A percentile compares a stretch with the other conserved stretches of the same genome.
phyloP scores from a whole-genome alignment of 1,139 yeast genomes.

The Magnusiomyces magnusii region DNA sequence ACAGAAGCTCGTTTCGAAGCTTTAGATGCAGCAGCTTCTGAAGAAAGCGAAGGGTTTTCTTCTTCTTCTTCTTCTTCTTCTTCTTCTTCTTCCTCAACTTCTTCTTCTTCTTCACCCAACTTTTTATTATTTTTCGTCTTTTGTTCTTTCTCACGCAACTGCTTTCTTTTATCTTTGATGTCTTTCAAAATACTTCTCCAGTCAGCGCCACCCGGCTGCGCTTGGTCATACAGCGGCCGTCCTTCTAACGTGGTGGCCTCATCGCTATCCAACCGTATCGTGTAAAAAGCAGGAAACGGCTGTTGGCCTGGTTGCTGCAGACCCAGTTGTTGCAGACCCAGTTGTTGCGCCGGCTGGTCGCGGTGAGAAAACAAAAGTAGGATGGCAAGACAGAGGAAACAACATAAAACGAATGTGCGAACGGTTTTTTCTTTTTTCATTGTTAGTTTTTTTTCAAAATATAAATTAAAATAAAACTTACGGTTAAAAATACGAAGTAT shows the following conservation, averaged over 20 bases:
- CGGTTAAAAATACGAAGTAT: background rate
- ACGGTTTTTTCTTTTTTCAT: slow-evolving; percentile 5
- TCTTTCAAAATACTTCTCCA: slow-evolving; percentile 15
- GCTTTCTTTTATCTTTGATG: slow-evolving; percentile 14
- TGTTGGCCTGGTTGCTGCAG: no score
- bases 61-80: background rate
- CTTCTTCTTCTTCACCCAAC: background rate
- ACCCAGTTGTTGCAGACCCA: no score
- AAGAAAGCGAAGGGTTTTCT: background rate
- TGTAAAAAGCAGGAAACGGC: slow-evolving; percentile 1
- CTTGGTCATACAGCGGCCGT: slow-evolving; percentile 4
- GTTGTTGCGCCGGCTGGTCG: no score
- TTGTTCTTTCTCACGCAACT: slow-evolving; percentile 8
- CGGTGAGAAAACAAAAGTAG: slow-evolving; percentile 8
- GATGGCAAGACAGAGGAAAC: slow-evolving; percentile 8
- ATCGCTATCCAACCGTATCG: background rate
- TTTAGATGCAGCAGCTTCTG: background rate
- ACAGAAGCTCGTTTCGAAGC: background rate
- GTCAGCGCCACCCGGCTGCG: slow-evolving; percentile 16
- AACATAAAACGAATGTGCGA: slow-evolving; percentile 10
- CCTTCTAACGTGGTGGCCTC: slow-evolving; percentile 3
- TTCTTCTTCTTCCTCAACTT: background rate
- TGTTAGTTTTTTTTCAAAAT: no score
- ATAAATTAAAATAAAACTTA: background rate
- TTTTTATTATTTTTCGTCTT: no score